Evolutionary conservation across 176 grass and related monocot genomes (phyloP).

Genomic region (Oryza longistaminata): DNA sequence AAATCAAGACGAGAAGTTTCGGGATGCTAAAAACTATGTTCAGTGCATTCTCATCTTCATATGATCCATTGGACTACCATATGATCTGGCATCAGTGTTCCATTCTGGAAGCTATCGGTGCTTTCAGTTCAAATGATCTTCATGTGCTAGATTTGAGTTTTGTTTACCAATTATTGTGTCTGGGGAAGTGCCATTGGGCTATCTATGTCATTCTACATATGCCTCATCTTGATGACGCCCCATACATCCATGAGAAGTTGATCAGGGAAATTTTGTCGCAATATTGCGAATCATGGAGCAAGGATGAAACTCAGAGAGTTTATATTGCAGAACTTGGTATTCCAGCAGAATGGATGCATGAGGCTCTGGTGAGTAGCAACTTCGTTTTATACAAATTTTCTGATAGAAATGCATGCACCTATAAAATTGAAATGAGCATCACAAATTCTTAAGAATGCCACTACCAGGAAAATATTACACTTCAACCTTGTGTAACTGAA

Average conservation of each 20-base stretch:
- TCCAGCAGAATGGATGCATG: slow-evolving; percentile 89
- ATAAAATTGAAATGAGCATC: neutral
- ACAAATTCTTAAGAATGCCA: neutral
- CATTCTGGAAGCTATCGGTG: slow-evolving; percentile 88
- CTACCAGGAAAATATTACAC: slow-evolving; percentile 3
- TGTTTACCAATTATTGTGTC: slow-evolving; percentile 80
- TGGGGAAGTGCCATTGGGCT: slow-evolving; percentile 86
- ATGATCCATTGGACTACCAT: slow-evolving; percentile 92
- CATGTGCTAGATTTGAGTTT: slow-evolving; percentile 87
- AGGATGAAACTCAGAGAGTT: slow-evolving; percentile 60
- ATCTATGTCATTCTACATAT: slow-evolving; percentile 93
- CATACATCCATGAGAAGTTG: slow-evolving; percentile 80
- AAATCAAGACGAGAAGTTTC: slow-evolving; percentile 55
- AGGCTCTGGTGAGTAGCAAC: slow-evolving; percentile 68
- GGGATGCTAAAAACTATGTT: slow-evolving; percentile 78
- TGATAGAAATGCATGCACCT: slow-evolving; percentile 1
- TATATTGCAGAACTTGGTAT: slow-evolving; percentile 88
- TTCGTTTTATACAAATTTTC: slow-evolving; percentile 26
- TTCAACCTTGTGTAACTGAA: slow-evolving; percentile 3
- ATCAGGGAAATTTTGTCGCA: slow-evolving; percentile 76
- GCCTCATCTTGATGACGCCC: slow-evolving; percentile 58
- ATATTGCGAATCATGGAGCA: slow-evolving; percentile 84
- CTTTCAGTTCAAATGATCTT: slow-evolving; percentile 73
- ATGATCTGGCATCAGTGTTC: slow-evolving; percentile 95
- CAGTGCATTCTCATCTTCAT: slow-evolving; percentile 82